A percentile compares a stretch with the other conserved stretches of the same genome.
Evolutionary conservation across 345 rosid genomes (phyloP).

Genomic region (Odontarrhena argentea): DNA sequence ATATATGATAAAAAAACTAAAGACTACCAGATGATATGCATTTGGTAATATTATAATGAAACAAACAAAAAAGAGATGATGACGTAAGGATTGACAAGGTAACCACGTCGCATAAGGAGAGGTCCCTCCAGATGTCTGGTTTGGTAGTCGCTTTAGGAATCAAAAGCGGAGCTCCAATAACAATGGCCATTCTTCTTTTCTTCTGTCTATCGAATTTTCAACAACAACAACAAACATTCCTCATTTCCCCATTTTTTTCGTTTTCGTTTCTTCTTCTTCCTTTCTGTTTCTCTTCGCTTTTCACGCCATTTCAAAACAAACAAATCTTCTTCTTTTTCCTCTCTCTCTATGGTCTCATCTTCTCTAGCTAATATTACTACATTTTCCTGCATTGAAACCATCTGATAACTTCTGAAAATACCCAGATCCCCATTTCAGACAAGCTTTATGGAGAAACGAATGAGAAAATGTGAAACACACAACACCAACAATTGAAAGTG

Average conservation of each 20-base stretch:
- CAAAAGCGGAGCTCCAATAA: conserved; percentile 54
- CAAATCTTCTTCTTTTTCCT: conserved; percentile 5
- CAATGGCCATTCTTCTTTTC: conserved; percentile 41
- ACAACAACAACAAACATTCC: conserved; percentile 15
- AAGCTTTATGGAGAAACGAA: conserved; percentile 28
- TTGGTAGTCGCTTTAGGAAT: conserved; percentile 60
- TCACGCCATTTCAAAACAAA: conserved; percentile 14
- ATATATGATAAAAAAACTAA: not conserved
- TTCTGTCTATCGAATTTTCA: conserved; percentile 14
- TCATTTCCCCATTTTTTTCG: conserved; percentile 32
- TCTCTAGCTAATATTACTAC: conserved; percentile 3
- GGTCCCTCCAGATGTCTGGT: conserved; percentile 72
- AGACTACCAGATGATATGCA: too few relatives aligned
- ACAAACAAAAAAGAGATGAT: conserved; percentile 12
- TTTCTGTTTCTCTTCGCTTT: conserved; percentile 18
- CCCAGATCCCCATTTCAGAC: conserved; percentile 14
- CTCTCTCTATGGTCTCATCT: not conserved
- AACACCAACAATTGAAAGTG: conserved; percentile 44
- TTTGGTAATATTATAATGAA: too few relatives aligned
- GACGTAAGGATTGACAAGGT: conserved; percentile 41
- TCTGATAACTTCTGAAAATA: conserved; percentile 6
- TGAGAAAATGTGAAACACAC: conserved; percentile 35
- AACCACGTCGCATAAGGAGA: conserved; percentile 40
- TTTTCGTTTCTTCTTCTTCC: conserved; percentile 24
- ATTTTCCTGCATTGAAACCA: conserved; percentile 24